phyloP scores from a whole-genome alignment of 2,329 filamentous ascomycete species.

The Fusarium brevicatenulatum region DNA sequence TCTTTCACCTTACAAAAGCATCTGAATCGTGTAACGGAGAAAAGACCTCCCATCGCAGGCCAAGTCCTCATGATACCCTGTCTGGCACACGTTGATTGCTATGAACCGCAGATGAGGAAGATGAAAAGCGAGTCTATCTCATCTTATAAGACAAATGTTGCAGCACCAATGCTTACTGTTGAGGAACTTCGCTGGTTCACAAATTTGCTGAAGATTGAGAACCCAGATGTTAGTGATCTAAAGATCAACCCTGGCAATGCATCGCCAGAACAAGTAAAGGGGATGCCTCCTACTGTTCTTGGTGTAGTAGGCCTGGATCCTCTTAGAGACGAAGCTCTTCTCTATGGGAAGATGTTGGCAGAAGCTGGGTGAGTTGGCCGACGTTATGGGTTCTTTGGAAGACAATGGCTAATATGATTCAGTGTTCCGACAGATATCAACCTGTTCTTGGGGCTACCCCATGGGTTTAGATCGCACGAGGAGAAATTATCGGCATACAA shows the following conservation, averaged over 20 bases:
- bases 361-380: not conserved
- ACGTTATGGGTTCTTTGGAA: accelerated
- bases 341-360: slow-evolving; percentile 1
- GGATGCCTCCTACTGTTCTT: not conserved
- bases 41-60: not conserved
- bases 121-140: not conserved
- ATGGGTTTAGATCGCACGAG: slow-evolving; percentile 5
- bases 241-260: not conserved
- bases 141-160: not conserved
- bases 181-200: slow-evolving; percentile 9
- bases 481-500: not conserved
- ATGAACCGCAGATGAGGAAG: not conserved
- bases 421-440: not conserved
- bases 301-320: not conserved
- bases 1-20: not conserved
- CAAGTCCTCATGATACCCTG: slow-evolving; percentile 13
- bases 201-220: not conserved
- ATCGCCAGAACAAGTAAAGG: not conserved
- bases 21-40: not conserved
- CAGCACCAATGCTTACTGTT: not conserved
- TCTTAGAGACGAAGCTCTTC: not conserved
- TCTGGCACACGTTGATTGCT: slow-evolving; percentile 1
- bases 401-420: accelerated
- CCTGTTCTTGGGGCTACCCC: not conserved
- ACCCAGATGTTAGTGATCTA: not conserved